Base-by-base conservation (phyloP, 768 basidiomycete species). In the Russula brevipes region DNA sequence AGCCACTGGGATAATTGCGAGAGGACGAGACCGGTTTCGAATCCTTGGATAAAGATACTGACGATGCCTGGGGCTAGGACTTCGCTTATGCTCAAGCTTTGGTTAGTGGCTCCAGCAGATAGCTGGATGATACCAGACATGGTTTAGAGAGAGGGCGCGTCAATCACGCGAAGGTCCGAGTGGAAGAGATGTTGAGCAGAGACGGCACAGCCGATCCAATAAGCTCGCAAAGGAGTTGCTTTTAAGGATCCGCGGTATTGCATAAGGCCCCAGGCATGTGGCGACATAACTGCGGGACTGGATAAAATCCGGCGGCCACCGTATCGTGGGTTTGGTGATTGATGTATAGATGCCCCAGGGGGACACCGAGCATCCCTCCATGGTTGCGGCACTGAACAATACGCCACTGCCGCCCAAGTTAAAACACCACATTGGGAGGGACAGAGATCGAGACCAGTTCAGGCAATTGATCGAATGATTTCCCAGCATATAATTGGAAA, bases 1-100 rank as follows among this genome's bases (percentile, higher is more conserved):
- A 60, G 53, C 63, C 63, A 64, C n/a, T 44, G 63, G 8, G 58
- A 49, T 10, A 55, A 39, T 53, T 64, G 63, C n/a, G 58, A 49
- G 46, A 64, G 3, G 41, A 64, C 54, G 41, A 64, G 49, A 45
- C 63, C 63, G 14, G 41, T 55, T 45, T 64, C 57, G 10, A 64
- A 11, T 8, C 63, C 63, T n/a, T 64, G 63, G 14, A 64, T 11
- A 19, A 64, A 64, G 19, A 64, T 46, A 19, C 63, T 51, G 41
- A 64, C 30, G 41, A 64, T 56, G 9, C 58, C 47, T 14, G 63
- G 63, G 36, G 46, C 10, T n/a, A 50, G 9, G 58, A 55, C 39
- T 8, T 64, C 49, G 39, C 16, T 5, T 16, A 55, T 39, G 41
- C 11, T 39, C 24, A 24, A 24, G 33, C 58, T 64, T 38, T 59